These are phyloP conservation scores for Aspergillus kassunensis DNA, from an alignment of 495 filamentous ascomycete species.

Conservation along the genomic window DNA sequence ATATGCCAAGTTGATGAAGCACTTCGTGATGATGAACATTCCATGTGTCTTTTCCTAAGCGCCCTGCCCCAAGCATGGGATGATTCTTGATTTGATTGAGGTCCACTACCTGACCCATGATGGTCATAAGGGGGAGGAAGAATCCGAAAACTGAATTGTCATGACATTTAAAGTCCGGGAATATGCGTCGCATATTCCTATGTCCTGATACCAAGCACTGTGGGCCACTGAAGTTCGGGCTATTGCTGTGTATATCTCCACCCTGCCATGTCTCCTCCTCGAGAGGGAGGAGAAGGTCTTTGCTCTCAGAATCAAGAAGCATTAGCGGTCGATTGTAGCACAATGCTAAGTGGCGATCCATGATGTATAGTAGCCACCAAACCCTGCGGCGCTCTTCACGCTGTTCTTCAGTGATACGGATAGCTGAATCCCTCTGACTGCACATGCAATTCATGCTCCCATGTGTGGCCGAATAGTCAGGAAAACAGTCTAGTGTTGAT, in stretches of 20 bases:
- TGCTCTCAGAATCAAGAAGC: conserved; percentile 78
- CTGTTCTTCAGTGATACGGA: conserved; percentile 66
- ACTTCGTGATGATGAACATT: conserved; percentile 75
- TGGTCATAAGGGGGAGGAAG: conserved; percentile 90
- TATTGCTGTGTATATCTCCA: conserved; percentile 62
- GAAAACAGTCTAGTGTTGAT: conserved; percentile 28
- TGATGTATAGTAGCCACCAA: conserved; percentile 85
- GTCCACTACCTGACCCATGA: conserved; percentile 86
- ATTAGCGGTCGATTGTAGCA: conserved; percentile 85
- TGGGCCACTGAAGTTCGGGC: conserved; percentile 46
- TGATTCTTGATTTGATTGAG: conserved; percentile 85
- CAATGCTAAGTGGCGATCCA: conserved; percentile 77
- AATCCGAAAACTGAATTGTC: conserved; percentile 89
- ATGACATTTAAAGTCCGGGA: conserved; percentile 80
- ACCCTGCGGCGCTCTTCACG: conserved; percentile 81
- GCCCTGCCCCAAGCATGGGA: conserved; percentile 73
- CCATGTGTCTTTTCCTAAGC: conserved; percentile 71
- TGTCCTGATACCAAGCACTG: conserved; percentile 44
- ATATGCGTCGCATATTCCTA: conserved; percentile 52
- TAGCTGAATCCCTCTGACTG: conserved; percentile 25
- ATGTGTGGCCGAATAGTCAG: conserved; percentile 36
- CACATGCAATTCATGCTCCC: conserved; percentile 38
- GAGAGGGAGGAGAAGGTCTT: conserved; percentile 78
- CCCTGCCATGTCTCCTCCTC: conserved; percentile 85
- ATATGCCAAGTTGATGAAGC: conserved; percentile 70